phyloP scores from a whole-genome alignment of 768 basidiomycete genomes.

The Russula foetens region DNA sequence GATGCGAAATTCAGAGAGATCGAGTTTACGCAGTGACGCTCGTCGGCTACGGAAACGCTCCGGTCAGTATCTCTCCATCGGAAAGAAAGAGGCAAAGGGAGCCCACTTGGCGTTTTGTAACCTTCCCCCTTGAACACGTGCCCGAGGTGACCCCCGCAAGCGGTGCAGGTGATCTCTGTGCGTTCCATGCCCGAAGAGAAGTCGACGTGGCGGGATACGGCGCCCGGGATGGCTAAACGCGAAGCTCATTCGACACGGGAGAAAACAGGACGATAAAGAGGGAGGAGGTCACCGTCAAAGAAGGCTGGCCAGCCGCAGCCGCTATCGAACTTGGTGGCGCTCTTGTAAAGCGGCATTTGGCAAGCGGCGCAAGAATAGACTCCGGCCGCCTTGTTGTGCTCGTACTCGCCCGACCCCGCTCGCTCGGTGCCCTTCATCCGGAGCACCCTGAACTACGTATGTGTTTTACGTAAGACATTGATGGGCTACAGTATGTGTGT shows the following conservation, averaged over 20 bases:
- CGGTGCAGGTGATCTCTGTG: constrained; percentile 82
- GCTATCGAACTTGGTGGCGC: constrained; percentile 83
- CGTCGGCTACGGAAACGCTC: constrained; percentile 44
- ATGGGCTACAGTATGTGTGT: neutral
- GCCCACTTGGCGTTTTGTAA: constrained; percentile 61
- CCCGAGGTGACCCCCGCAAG: constrained; percentile 89
- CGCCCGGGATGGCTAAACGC: constrained; percentile 75
- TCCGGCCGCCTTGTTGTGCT: constrained; percentile 57
- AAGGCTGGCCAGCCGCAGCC: constrained; percentile 99
- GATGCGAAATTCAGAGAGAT: constrained; percentile 72
- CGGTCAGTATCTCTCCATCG: neutral
- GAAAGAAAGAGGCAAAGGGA: neutral
- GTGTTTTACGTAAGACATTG: neutral
- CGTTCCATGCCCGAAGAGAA: constrained; percentile 54
- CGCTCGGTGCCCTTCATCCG: constrained; percentile 83
- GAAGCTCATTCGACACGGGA: neutral
- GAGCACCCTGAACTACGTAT: constrained; percentile 70
- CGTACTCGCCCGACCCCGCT: constrained; percentile 71
- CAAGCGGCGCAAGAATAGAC: constrained; percentile 77
- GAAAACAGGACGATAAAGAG: neutral
- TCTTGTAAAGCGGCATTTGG: constrained; percentile 78
- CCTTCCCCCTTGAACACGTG: constrained; percentile 95
- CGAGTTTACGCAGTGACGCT: constrained; percentile 88
- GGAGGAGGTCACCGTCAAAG: constrained; percentile 63
- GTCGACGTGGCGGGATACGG: constrained; percentile 75